Conservation (phyloP, 2,329 filamentous ascomycete genomes). For the Orbilia brochopaga region DNA sequence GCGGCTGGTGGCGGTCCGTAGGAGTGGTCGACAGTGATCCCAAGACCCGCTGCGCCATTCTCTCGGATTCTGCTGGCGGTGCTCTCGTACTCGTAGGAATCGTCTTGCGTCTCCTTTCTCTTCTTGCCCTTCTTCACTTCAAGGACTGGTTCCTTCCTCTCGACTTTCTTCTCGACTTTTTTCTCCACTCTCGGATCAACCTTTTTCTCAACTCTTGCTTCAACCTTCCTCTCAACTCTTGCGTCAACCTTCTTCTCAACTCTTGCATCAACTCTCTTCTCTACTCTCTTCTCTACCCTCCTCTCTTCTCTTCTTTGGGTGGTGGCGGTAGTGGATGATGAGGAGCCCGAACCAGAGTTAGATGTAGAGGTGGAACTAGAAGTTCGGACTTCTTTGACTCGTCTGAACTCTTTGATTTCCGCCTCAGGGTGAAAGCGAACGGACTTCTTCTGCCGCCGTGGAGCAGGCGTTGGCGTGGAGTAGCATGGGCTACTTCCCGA, state of each 20-base stretch:
- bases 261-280: conserved; percentile 22
- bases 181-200: conserved; percentile 18
- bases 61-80: conserved; percentile 31
- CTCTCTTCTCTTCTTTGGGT: conserved; percentile 13
- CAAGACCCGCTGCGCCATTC: conserved; percentile 38
- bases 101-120: conserved; percentile 48
- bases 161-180: conserved; percentile 18
- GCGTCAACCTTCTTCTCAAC: conserved; percentile 31
- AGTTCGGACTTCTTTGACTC: conserved; percentile 31
- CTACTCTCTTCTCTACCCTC: conserved; percentile 19
- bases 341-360: conserved; percentile 12
- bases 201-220: conserved; percentile 24
- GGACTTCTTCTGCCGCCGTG: conserved; percentile 40
- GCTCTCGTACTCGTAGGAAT: conserved; percentile 41
- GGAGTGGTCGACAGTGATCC: conserved; percentile 37
- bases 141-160: conserved; percentile 24
- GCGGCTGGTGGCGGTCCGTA: conserved; percentile 41
- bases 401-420: conserved; percentile 44
- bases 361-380: conserved; percentile 24
- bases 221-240: conserved; percentile 20
- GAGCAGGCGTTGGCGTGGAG: conserved; percentile 37
- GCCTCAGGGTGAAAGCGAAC: conserved; percentile 46
- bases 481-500: conserved; percentile 45
- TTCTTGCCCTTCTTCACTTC: conserved; percentile 48
- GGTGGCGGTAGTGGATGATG: no score